phyloP scores from a whole-genome alignment of 164 flowering plant genomes.

The Umbilicus rupestris region DNA sequence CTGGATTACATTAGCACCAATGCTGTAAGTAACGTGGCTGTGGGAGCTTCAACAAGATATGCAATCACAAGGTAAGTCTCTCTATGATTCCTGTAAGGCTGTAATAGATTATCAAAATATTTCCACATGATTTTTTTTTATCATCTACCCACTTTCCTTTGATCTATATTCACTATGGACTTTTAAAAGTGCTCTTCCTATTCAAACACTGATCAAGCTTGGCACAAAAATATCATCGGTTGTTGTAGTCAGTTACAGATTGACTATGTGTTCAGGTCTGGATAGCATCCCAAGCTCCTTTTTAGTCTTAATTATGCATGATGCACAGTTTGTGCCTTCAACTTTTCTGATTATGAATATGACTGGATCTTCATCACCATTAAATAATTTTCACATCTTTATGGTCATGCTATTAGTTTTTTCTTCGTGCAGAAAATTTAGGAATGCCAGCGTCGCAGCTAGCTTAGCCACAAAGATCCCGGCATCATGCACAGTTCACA shows the following conservation, averaged over 20 bases:
- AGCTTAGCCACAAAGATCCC: background rate
- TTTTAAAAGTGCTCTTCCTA: background rate
- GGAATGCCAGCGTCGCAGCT: background rate
- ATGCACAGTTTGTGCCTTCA: constrained; percentile 1
- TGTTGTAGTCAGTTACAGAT: background rate
- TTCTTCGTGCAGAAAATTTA: background rate
- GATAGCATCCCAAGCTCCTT: background rate
- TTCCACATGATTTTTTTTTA: background rate
- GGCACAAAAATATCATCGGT: background rate
- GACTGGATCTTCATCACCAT: background rate
- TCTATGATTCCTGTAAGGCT: background rate
- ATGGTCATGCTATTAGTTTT: background rate
- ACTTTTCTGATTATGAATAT: background rate
- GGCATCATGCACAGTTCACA: background rate
- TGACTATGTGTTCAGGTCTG: background rate
- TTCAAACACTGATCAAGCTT: background rate
- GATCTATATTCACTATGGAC: too few relatives aligned
- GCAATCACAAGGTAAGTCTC: background rate
- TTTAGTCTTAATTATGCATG: background rate
- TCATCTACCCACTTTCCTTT: background rate
- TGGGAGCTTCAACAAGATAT: constrained; percentile 5
- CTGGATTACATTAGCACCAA: constrained; percentile 5
- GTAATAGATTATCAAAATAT: background rate
- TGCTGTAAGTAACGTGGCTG: background rate
- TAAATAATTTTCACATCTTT: background rate